A percentile compares a stretch with the other conserved stretches of the same genome.
Conservation (phyloP, 768 basidiomycete genomes). For the Lentinus tigrinus region DNA sequence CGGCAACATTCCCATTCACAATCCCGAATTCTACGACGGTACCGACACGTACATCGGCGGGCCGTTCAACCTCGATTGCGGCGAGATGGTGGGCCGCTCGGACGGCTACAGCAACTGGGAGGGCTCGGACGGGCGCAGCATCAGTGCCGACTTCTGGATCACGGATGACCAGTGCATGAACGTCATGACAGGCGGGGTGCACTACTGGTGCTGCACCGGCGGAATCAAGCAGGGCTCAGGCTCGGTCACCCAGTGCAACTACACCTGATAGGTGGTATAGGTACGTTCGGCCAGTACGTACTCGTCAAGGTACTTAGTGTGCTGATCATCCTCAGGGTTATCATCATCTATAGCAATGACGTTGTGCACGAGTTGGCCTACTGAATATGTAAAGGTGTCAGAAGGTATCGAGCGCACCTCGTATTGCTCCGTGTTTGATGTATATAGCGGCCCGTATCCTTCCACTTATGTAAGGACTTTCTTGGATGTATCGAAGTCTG, state of each 20-base stretch:
- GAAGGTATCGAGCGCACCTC: too few species aligned
- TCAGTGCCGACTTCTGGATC: conserved; percentile 4
- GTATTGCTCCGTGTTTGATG: too few species aligned
- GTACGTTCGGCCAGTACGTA: too few species aligned
- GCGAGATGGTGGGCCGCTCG: conserved; percentile 5
- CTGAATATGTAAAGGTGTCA: too few species aligned
- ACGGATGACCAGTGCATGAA: conserved; percentile 4
- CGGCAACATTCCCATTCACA: conserved; percentile 24
- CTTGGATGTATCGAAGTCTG: too few species aligned
- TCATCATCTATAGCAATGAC: too few species aligned
- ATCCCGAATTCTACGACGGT: conserved; percentile 39
- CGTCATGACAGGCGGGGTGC: background rate
- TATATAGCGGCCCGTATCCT: too few species aligned
- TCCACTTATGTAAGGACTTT: too few species aligned
- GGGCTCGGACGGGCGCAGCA: background rate
- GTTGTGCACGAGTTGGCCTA: too few species aligned
- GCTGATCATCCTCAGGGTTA: too few species aligned
- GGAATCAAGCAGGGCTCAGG: conserved; percentile 62
- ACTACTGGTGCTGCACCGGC: background rate
- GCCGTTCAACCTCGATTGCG: background rate
- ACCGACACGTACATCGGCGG: conserved; percentile 2
- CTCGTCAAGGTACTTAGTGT: too few species aligned
- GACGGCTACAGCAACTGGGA: conserved; percentile 1
- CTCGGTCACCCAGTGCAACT: conserved; percentile 79
- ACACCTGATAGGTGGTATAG: too few species aligned